Evolutionary conservation across 495 filamentous ascomycete genomes (phyloP), one percentile per base, ranked within the genome.

Genomic region (Xylaria scruposa): DNA sequence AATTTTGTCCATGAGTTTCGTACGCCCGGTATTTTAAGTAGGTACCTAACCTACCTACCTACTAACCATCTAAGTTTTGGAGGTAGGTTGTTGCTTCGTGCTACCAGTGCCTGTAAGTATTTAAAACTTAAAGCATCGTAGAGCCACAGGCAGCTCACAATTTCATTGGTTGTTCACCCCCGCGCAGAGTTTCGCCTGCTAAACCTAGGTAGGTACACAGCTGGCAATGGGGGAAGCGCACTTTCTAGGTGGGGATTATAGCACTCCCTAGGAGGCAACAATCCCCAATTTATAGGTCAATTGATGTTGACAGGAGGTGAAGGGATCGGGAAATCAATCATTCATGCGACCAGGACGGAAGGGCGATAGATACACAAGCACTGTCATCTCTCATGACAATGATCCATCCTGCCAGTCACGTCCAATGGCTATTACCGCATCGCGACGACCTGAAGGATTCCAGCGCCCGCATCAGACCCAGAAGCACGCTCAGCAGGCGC

Each of bases 401-500:
- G 75, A 76, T 67, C 29, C 77, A 77, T 63, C 47, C 70, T 73
- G 69, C 49, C 68, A 72, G 72, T 60, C 33, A 54, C 70, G 66
- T 75, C 74, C 76, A 53, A 78, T 79, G 75, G 77, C 81, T 59
- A 79, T 80, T 65, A 81, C 60, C 24, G 47, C 75, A 70, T 77
- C 79, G 70, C 75, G 81, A 76, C 78, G 76, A 77, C 63, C 73
- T 79, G 81, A 82, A 76, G 77, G 77, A 69, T 76, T 80, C 58
- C 76, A 77, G 68, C 77, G 70, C 61, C 33, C 66, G 12, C 75
- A 70, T 24, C 70, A 73, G 29, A 62, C 70, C 15, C 68, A 19
- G 49, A 59, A 59, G 49, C 61, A 40, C 53, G 26, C 40, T 38
- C 29, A 49, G 51, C 40, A 7, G 53, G 46, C 38, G 58, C 59